Evolutionary conservation across 1,139 yeast genomes (phyloP), one percentile per base, ranked within the genome.

Genomic region (Candida dubliniensis): DNA sequence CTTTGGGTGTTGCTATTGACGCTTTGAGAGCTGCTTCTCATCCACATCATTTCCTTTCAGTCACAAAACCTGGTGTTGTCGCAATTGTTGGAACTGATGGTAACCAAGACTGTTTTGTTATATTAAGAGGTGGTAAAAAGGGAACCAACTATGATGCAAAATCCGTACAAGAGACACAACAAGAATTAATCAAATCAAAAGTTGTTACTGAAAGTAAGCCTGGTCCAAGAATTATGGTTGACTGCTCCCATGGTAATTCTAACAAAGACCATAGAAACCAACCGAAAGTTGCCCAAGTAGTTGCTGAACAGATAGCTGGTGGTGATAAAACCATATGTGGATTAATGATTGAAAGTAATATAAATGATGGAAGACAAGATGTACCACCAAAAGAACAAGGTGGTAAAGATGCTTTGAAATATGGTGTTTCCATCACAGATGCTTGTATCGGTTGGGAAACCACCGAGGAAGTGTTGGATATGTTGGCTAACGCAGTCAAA

Each of bases 181-280:
- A 72, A 44, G 66, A 66, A 38, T 66, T 70, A 44, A 51, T 61
- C 15, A 66, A 66, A 47, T 61, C 69, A 34, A 79, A 79, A 58
- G 45, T 52, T 15, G 49, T 53, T 13, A 34, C 43, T 35, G 55
- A 52, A 27, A 34, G 34, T 10, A 75, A 76, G 44, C 75, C 70
- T 35, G 59, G 60, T 30, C 67, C 68, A 48, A 68, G 69, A 51
- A 61, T 90, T 57, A 91, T 93, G 98, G 84, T 93, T 54, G 99
- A 93, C 71, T 93, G 96, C 70, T 90, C 97, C 42, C 99, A 93
- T 69, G 99, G 96, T 59, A 93, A 93, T 77, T 90, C 98, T 34
- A 81, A 77, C 67, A 93, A 93, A 74, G 96, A 93, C 69, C 90
- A 81, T 84, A 79, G 85, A 67, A 91, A 91, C 72, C 99, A 93